These are phyloP conservation scores for Mycena haematopus DNA, from an alignment of 768 basidiomycete genomes.

Conservation along the genomic window DNA sequence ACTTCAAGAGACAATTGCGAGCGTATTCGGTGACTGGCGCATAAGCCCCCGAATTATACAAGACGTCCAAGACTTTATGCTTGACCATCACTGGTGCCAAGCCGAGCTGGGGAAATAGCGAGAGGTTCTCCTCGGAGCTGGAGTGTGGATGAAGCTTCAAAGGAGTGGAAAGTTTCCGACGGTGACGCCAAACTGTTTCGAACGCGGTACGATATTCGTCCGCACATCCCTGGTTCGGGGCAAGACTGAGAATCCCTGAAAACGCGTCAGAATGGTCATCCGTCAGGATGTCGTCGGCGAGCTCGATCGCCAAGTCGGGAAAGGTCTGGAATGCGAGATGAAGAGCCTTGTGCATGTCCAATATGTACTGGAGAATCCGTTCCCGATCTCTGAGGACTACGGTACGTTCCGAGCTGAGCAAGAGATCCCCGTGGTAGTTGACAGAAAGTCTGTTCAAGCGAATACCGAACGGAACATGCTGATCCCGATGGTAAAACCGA, in stretches of 20 bases:
- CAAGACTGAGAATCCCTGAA: constrained; percentile 10
- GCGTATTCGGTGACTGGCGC: constrained; percentile 12
- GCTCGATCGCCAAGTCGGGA: constrained; percentile 12
- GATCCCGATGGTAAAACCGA: constrained; percentile 16
- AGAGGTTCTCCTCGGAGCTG: not conserved
- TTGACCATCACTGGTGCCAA: constrained; percentile 1
- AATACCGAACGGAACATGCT: not conserved
- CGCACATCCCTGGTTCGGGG: not conserved
- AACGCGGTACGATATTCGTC: constrained; percentile 12
- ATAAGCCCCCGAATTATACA: constrained; percentile 14
- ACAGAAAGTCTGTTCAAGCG: constrained; percentile 7
- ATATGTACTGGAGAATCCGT: not conserved
- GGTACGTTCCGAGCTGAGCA: constrained; percentile 5
- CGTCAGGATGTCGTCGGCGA: constrained; percentile 9
- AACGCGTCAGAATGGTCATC: constrained; percentile 9
- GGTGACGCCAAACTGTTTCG: not conserved
- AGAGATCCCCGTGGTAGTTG: constrained; percentile 21
- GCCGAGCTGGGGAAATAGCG: not conserved
- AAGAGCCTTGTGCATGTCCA: not conserved
- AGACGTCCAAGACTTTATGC: not conserved
- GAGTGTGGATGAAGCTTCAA: not conserved
- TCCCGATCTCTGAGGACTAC: not conserved
- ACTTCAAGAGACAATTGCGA: not conserved
- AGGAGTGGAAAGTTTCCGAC: not conserved
- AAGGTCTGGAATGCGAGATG: not conserved